Conservation (phyloP, 352 stramenopile genomes). For the Pythium plurisporium region DNA sequence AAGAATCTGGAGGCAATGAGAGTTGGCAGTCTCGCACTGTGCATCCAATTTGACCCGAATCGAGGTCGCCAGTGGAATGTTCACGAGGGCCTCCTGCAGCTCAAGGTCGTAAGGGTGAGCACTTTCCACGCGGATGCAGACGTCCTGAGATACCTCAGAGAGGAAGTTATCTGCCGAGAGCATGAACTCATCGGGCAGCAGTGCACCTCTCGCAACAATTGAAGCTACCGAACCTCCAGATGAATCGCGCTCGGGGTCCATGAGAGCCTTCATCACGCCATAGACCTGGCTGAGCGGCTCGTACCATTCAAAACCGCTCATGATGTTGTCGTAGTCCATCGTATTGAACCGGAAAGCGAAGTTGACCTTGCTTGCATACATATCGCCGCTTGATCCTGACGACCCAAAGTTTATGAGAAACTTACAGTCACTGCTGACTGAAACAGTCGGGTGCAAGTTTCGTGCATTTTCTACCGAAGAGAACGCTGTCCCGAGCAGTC, state of each 20-base stretch:
- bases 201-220: neutral
- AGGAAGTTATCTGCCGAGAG: conserved; percentile 87
- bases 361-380: conserved; percentile 36
- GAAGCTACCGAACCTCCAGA: conserved; percentile 6
- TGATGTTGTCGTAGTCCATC: conserved; percentile 80
- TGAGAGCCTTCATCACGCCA: conserved; percentile 77
- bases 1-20: conserved; percentile 85
- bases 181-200: conserved; percentile 82
- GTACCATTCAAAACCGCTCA: conserved; percentile 86
- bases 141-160: conserved; percentile 77
- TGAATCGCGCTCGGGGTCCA: conserved; percentile 40
- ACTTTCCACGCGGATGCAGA: conserved; percentile 77
- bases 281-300: conserved; percentile 84
- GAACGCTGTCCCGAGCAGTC: conserved; percentile 72
- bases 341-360: conserved; percentile 82
- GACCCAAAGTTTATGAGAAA: conserved; percentile 72
- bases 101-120: conserved; percentile 79
- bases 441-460: conserved; percentile 73
- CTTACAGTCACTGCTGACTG: conserved; percentile 67
- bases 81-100: conserved; percentile 73
- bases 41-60: conserved; percentile 76
- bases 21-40: conserved; percentile 78
- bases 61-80: conserved; percentile 74
- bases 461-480: conserved; percentile 48
- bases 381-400: conserved; percentile 17